Percentiles rank a stretch among this genome's conserved stretches.
These are phyloP conservation scores for Sedum album DNA, from an alignment of 164 flowering plant species.

Conservation along the genomic window DNA sequence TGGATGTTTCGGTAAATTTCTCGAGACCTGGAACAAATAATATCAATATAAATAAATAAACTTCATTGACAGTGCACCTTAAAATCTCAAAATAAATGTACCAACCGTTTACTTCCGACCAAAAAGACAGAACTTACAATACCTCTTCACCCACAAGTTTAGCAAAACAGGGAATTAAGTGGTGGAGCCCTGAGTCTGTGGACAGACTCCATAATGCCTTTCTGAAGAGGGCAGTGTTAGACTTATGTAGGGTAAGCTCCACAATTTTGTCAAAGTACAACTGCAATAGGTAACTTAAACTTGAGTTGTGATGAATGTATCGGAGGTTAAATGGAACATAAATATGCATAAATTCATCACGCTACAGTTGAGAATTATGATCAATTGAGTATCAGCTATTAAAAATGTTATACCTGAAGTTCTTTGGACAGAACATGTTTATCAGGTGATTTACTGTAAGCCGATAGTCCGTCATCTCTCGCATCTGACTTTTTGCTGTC, in stretches of 20 bases:
- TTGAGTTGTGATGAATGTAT: background rate
- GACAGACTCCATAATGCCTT: constrained; percentile 54
- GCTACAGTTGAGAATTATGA: too few relatives aligned
- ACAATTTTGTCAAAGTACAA: constrained; percentile 66
- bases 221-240: constrained; percentile 47
- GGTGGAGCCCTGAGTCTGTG: constrained; percentile 74
- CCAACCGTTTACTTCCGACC: background rate
- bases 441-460: constrained; percentile 51
- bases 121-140: constrained; percentile 8
- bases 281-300: constrained; percentile 26
- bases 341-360: background rate
- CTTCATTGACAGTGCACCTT: background rate
- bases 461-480: constrained; percentile 46
- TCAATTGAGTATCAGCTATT: too few relatives aligned
- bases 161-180: constrained; percentile 65
- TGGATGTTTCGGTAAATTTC: constrained; percentile 37
- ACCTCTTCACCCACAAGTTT: constrained; percentile 68
- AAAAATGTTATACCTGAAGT: constrained; percentile 41
- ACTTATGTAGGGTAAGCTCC: constrained; percentile 41
- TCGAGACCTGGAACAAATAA: constrained; percentile 33
- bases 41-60: background rate
- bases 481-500: constrained; percentile 41
- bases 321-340: background rate
- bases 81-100: background rate
- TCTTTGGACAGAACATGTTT: constrained; percentile 69